Base-by-base conservation (phyloP, 345 rosid genomes). In the Eucalyptus coolabah region DNA sequence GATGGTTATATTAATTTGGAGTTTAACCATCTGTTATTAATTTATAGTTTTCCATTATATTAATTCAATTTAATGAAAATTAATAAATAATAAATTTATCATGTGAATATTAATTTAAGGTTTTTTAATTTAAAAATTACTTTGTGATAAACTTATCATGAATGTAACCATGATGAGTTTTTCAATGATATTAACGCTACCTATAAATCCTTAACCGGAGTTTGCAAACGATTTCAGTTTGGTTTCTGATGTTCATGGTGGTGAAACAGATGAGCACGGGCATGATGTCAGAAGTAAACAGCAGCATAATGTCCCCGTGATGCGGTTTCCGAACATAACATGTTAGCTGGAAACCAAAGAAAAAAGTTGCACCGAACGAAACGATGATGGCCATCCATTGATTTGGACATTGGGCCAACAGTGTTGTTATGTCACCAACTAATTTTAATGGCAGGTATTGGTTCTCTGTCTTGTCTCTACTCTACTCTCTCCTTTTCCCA, bases 1-100 rank as follows among this genome's bases (percentile, higher is more conserved):
- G 3, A 56, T 0, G 1, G 0, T 4, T 56, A 56, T 56, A 56
- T 56, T 1, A 1, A 0, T 56, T 56, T 56, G 1, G 6, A 4
- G 0, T 56, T 56, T 56, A 9, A 56, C 6, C 2, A 4, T 24
- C 0, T 24, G 3, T 24, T 56, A 9, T 56, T 2, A 9, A 56
- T 53, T 53, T 53, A 0, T 53, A 53, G 10, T 19, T 19, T 53
- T 19, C 1, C 1, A 2, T 53, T 2, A 53, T 56, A 2, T 56
- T 56, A 24, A 56, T 24, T 24, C 0, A 56, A 56, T 56, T 56
- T 24, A 56, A 24, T 0, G 1, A 0, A 56, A 56, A 24, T 24
- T 23, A 24, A 54, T 2, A 2, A 0, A 54, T 0, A 0, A 4
- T 56, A 9, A 56, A 56, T 56, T 56, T 56, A 2, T 9, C 6